phyloP scores from a whole-genome alignment of 768 basidiomycete species.

The Mycena floridula region DNA sequence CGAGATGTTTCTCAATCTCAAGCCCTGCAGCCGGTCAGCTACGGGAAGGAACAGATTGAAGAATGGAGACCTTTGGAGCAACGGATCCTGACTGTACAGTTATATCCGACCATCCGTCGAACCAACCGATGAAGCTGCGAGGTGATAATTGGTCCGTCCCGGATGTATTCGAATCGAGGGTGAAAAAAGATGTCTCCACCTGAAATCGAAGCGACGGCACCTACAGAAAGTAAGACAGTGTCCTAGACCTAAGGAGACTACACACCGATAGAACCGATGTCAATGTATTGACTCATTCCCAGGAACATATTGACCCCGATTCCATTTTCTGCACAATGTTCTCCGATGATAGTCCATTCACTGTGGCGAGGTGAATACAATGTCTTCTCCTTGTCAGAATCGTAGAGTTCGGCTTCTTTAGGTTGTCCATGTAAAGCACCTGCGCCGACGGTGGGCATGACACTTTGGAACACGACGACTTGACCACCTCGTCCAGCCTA shows the following conservation, averaged over 20 bases:
- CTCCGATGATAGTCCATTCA: slow-evolving; percentile 77
- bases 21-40: slow-evolving; percentile 37
- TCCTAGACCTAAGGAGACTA: slow-evolving; percentile 1
- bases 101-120: slow-evolving; percentile 67
- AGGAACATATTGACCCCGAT: slow-evolving; percentile 89
- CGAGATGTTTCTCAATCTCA: slow-evolving; percentile 58
- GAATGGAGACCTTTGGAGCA: slow-evolving; percentile 67
- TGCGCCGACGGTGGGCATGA: slow-evolving; percentile 62
- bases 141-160: slow-evolving; percentile 60
- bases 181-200: slow-evolving; percentile 93
- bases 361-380: slow-evolving; percentile 77
- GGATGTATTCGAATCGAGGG: slow-evolving; percentile 72
- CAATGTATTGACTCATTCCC: slow-evolving; percentile 72
- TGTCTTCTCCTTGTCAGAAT: slow-evolving; percentile 80
- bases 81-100: slow-evolving; percentile 75
- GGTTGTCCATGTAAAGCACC: slow-evolving; percentile 57
- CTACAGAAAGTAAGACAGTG: slow-evolving; percentile 24
- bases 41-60: slow-evolving; percentile 4
- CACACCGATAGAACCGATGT: slow-evolving; percentile 81
- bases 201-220: slow-evolving; percentile 60
- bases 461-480: slow-evolving; percentile 63
- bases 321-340: slow-evolving; percentile 85
- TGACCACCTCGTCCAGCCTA: slow-evolving; percentile 74
- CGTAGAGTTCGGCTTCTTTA: slow-evolving; percentile 63
- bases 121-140: slow-evolving; percentile 74